Percentiles rank a stretch among this genome's conserved stretches.
phyloP scores from a whole-genome alignment of 805 yeast species.

The Saturnispora diversa region DNA sequence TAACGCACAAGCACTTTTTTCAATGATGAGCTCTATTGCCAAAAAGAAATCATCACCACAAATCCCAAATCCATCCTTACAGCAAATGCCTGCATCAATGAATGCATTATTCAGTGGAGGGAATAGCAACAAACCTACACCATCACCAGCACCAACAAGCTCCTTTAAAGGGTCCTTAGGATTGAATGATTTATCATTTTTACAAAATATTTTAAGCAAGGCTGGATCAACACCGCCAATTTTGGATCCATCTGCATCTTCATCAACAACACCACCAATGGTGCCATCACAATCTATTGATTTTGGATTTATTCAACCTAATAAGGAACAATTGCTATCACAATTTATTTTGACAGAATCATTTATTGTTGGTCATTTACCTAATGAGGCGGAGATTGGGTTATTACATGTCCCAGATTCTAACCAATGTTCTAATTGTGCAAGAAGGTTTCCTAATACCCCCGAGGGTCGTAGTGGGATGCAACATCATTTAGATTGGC shows the following conservation, averaged over 20 bases:
- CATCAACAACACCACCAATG: constrained; percentile 5
- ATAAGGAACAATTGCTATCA: constrained; percentile 18
- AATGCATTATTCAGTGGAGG: constrained; percentile 6
- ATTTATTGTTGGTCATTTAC: constrained; percentile 33
- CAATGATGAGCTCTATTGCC: constrained; percentile 20
- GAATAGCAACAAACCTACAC: not conserved
- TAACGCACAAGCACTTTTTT: constrained; percentile 20
- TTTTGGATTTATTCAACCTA: constrained; percentile 16
- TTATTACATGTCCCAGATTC: constrained; percentile 52
- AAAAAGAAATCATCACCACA: constrained; percentile 11
- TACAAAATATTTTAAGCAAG: constrained; percentile 18
- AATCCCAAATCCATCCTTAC: not conserved
- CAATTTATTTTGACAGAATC: constrained; percentile 26
- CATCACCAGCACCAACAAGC: not conserved
- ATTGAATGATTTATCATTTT: constrained; percentile 15
- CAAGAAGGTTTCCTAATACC: constrained; percentile 68
- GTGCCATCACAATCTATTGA: constrained; percentile 24
- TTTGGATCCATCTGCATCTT: not conserved
- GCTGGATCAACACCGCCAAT: constrained; percentile 3
- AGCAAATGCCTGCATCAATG: constrained; percentile 2
- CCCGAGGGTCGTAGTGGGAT: constrained; percentile 44
- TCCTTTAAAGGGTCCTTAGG: constrained; percentile 14
- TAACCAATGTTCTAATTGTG: constrained; percentile 82
- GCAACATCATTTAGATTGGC: constrained; percentile 87
- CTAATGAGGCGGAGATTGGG: constrained; percentile 29